These are phyloP conservation scores for Eucalyptus erythrocorys DNA, from an alignment of 345 rosid genomes.

Conservation along the genomic window DNA sequence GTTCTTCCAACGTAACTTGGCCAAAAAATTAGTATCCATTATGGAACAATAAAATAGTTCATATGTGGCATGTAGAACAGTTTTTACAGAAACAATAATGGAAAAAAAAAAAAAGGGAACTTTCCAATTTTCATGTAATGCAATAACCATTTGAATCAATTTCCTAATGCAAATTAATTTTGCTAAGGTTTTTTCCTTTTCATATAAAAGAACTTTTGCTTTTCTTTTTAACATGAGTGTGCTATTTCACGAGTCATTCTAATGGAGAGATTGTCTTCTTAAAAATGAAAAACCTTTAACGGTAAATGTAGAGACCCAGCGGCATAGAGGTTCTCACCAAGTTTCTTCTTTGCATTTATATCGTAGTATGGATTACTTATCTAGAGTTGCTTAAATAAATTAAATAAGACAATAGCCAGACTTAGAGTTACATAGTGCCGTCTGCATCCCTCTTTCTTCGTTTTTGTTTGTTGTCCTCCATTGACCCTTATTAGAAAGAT, in stretches of 20 bases:
- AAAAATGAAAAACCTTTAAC: background rate
- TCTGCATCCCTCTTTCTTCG: background rate
- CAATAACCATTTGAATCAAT: background rate
- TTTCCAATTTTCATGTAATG: background rate
- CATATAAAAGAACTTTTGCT: too few relatives aligned
- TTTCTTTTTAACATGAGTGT: too few relatives aligned
- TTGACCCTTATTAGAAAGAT: background rate
- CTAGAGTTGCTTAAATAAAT: background rate
- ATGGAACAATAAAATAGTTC: background rate
- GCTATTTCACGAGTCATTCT: background rate
- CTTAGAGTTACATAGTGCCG: rapidly evolving
- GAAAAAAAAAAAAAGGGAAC: rapidly evolving
- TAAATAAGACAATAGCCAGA: background rate
- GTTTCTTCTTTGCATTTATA: background rate
- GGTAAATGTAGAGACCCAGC: background rate
- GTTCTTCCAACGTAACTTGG: background rate
- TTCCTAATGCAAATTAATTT: background rate
- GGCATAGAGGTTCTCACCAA: background rate
- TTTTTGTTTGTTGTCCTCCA: background rate
- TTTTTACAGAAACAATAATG: background rate
- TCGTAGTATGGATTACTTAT: background rate
- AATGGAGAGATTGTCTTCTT: background rate
- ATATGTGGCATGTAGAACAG: background rate
- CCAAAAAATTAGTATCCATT: background rate
- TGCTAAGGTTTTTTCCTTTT: background rate